Base-by-base conservation (phyloP, 768 basidiomycete species). In the Leccinum aurantiacum region DNA sequence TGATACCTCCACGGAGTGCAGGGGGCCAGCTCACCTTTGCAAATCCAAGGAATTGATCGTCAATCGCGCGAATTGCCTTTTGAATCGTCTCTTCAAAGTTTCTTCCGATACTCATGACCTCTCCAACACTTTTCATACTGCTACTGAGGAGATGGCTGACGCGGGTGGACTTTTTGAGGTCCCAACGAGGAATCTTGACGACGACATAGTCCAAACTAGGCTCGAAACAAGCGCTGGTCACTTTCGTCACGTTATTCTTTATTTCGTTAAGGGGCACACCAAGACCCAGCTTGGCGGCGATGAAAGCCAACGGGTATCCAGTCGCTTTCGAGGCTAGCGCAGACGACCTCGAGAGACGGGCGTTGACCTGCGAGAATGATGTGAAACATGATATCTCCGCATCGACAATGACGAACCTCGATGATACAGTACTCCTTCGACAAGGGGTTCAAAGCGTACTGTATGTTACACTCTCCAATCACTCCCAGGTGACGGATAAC, bases 71-170 rank as follows among this genome's bases (percentile, higher is more conserved):
- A 62, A 98, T 96, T 4, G 96, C 97, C 78, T 99, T 98, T 75
- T 98, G 96, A 58, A 98, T 89, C 1, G 95, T 98, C 80, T 99
- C 96, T 74, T 98, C 96, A 69, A 99, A 99, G 5, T 95, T 97
- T 67, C 96, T 81, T 14, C 96, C 96, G 65, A 99, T 98, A 66
- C 92, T 93, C 97, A 99, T 99, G 59, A 99, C 96, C 76, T 99
- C 96, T 27, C 96, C 96, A 8, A 99, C 96, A 67, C 91, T 94
- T 83, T 98, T 98, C 96, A 99, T 98, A 76, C 91, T 93, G 66
- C 90, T 93, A 75, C 93, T 93, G 53, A 99, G 79, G 44, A 91
- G 80, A 60, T 90, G 85, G 72, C 92, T 95, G 69, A 99, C 96
- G 50, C 96, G 87, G 68, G 69, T 93, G 79, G 98, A 99, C 82